Conservation (phyloP, 768 basidiomycete species). For the Tylopilus intermedius region DNA sequence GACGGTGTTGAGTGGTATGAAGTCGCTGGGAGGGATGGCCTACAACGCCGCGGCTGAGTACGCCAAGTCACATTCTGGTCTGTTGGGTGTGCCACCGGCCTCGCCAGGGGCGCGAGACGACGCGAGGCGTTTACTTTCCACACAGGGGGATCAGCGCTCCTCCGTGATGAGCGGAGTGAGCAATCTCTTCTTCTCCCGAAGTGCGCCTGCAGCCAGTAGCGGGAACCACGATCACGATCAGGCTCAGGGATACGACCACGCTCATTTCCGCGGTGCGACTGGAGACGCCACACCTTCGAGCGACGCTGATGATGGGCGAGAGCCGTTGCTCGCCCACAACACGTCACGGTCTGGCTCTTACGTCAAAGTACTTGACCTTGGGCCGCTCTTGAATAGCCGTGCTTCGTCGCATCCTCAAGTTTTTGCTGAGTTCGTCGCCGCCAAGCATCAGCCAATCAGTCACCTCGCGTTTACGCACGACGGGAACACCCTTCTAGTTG, state of each 20-base stretch:
- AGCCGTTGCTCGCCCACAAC: constrained; percentile 5
- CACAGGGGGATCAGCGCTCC: constrained; percentile 20
- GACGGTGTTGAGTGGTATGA: constrained; percentile 59
- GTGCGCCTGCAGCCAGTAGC: constrained; percentile 28
- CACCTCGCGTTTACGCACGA: too few relatives aligned
- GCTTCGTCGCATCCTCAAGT: too few relatives aligned
- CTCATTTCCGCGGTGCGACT: constrained; percentile 11
- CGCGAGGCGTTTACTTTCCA: constrained; percentile 14
- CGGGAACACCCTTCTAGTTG: too few relatives aligned
- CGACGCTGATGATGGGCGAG: constrained; percentile 1
- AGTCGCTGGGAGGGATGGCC: constrained; percentile 41
- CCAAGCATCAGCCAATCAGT: too few relatives aligned
- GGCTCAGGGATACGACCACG: neutral
- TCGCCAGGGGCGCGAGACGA: constrained; percentile 1
- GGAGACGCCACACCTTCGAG: constrained; percentile 3
- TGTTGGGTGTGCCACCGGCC: constrained; percentile 2
- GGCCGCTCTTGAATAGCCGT: constrained; percentile 2
- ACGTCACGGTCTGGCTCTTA: constrained; percentile 35
- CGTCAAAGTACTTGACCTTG: constrained; percentile 42
- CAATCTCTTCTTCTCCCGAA: constrained; percentile 54
- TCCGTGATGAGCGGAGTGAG: constrained; percentile 28
- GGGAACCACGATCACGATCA: constrained; percentile 16
- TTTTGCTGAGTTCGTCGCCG: too few relatives aligned
- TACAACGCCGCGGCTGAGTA: constrained; percentile 43
- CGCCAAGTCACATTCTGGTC: constrained; percentile 32